Conservation (phyloP, 495 filamentous ascomycete species). For the Recurvomyces mirabilis region DNA sequence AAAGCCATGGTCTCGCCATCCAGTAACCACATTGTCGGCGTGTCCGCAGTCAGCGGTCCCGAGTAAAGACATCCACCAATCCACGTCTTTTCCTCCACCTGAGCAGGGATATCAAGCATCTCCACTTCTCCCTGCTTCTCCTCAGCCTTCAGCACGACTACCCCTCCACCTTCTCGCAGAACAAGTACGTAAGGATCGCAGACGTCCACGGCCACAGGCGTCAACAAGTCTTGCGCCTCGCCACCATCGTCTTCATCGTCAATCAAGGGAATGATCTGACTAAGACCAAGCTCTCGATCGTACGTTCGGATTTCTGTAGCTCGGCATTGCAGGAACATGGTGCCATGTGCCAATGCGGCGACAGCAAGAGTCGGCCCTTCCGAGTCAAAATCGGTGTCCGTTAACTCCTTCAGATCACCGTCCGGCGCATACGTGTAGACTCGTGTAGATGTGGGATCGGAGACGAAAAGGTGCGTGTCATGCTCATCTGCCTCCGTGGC, state of each 20-base stretch:
- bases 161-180: conserved; percentile 66
- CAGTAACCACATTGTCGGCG: conserved; percentile 62
- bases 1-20: conserved; percentile 57
- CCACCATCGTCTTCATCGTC: conserved; percentile 75
- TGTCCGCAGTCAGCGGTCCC: conserved; percentile 36
- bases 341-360: conserved; percentile 59
- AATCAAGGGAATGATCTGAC: conserved; percentile 78
- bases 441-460: conserved; percentile 38
- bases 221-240: too few species aligned
- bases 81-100: conserved; percentile 54
- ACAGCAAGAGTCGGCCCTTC: conserved; percentile 77
- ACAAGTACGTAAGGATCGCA: conserved; percentile 81
- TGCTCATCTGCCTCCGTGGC: conserved; percentile 19
- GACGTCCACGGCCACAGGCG: conserved; percentile 71
- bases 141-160: conserved; percentile 64
- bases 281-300: conserved; percentile 71
- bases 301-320: conserved; percentile 76
- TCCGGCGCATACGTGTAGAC: conserved; percentile 30
- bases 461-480: conserved; percentile 60
- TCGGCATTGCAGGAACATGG: conserved; percentile 72
- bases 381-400: conserved; percentile 72
- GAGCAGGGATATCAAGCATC: conserved; percentile 54
- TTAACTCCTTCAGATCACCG: conserved; percentile 43
- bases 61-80: conserved; percentile 67
- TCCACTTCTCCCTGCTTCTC: conserved; percentile 76